A percentile compares a stretch with the other conserved stretches of the same genome.
Conservation (phyloP, 2,329 filamentous ascomycete genomes). For the Thyridium curvatum region DNA sequence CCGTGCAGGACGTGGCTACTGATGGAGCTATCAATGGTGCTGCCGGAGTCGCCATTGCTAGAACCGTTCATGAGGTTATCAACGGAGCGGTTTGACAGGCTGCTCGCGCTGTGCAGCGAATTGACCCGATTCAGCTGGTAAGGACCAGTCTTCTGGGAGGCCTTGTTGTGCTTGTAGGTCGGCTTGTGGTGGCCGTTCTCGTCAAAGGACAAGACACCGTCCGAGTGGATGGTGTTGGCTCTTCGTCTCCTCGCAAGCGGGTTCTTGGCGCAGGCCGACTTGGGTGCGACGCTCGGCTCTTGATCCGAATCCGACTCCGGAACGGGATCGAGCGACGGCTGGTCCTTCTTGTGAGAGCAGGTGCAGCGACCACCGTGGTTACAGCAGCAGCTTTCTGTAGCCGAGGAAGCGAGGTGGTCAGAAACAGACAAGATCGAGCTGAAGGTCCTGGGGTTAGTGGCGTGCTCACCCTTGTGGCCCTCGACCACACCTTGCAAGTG, state of each 20-base stretch:
- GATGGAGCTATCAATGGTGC: conserved; percentile 21
- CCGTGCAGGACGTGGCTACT: conserved; percentile 30
- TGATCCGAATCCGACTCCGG: conserved; percentile 57
- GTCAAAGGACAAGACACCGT: conserved; percentile 53
- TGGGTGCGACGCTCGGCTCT: conserved; percentile 16
- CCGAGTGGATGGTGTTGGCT: conserved; percentile 57
- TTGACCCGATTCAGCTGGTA: conserved; percentile 55
- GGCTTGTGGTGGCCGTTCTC: conserved; percentile 60
- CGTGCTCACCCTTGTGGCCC: conserved; percentile 51
- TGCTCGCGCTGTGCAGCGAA: conserved; percentile 47
- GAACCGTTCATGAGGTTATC: conserved; percentile 26
- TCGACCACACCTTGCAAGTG: conserved; percentile 52
- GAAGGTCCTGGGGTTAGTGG: neutral
- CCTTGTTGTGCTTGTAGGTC: conserved; percentile 52
- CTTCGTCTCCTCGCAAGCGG: conserved; percentile 18
- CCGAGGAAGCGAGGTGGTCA: conserved; percentile 3
- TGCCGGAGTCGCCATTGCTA: conserved; percentile 22
- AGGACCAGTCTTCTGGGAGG: conserved; percentile 55
- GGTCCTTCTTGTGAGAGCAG: conserved; percentile 59
- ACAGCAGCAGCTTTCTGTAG: conserved; percentile 60
- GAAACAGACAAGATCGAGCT: no score
- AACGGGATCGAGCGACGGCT: conserved; percentile 50
- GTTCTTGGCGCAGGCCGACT: no score
- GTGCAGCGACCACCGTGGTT: conserved; percentile 63
- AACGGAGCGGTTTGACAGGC: conserved; percentile 39